Conservation (phyloP, 2,329 filamentous ascomycete species). For the Colletotrichum aenigma region DNA sequence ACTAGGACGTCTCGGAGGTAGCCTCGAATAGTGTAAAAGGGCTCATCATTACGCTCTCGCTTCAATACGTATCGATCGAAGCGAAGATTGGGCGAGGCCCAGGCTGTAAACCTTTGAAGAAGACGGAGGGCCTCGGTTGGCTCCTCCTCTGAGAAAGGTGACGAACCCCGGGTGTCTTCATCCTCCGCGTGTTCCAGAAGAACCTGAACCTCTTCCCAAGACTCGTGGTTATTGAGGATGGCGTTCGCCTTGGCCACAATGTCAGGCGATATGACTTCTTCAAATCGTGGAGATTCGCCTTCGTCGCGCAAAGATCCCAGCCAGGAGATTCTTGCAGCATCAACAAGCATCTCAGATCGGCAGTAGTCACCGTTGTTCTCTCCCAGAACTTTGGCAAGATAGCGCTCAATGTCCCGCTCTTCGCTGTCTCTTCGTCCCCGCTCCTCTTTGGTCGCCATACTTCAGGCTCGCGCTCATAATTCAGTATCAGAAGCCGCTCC, state of each 20-base stretch:
- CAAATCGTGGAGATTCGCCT: fast-evolving
- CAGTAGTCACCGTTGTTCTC: not conserved
- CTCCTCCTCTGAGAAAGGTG: not conserved
- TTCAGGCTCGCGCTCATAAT: not conserved
- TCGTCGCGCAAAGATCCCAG: not conserved
- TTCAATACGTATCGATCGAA: not conserved
- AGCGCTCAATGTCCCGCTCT: not conserved
- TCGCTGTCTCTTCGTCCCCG: not conserved
- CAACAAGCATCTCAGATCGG: not conserved
- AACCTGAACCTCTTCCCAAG: not conserved
- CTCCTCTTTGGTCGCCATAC: not conserved
- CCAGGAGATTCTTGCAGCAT: not conserved
- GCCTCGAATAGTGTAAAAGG: not conserved
- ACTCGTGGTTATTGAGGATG: not conserved
- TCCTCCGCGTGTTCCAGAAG: not conserved
- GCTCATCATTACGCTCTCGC: not conserved
- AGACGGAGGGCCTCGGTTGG: not conserved
- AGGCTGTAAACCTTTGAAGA: not conserved
- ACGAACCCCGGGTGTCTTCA: not conserved
- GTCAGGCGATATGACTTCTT: not conserved
- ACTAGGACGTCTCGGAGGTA: not conserved
- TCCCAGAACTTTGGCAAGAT: not conserved
- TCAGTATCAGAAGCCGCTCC: not conserved
- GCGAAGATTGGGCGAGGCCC: not conserved
- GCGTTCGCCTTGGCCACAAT: not conserved